Evolutionary conservation across 768 basidiomycete genomes (phyloP).

Genomic region (Kwoniella sp.): DNA sequence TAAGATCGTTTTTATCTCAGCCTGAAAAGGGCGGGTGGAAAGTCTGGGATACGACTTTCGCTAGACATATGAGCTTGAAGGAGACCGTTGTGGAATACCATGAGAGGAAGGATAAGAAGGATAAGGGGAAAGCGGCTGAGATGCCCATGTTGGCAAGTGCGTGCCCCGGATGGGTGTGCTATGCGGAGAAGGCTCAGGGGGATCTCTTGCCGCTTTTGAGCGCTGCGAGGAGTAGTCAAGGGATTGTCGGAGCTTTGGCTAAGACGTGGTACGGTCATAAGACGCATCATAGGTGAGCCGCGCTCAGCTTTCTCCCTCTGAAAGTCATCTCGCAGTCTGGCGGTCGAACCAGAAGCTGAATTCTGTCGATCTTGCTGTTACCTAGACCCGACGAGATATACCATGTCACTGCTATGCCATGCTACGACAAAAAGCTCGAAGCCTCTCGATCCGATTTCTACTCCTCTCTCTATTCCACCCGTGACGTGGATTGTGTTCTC

Average conservation of each 20-base stretch:
- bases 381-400: constrained; percentile 89
- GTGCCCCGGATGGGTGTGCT: constrained; percentile 99
- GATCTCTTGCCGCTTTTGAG: constrained; percentile 92
- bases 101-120: constrained; percentile 63
- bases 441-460: constrained; percentile 94
- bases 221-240: constrained; percentile 86
- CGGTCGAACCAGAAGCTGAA: no score
- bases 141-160: constrained; percentile 93
- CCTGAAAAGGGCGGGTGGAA: constrained; percentile 44
- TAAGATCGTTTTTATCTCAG: constrained; percentile 53
- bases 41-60: constrained; percentile 93
- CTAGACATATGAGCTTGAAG: constrained; percentile 76
- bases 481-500: constrained; percentile 95
- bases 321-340: no score
- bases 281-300: constrained; percentile 70
- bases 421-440: constrained; percentile 99
- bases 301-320: no score
- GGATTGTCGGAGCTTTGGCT: constrained; percentile 88
- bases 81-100: constrained; percentile 81
- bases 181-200: constrained; percentile 94
- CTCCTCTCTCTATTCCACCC: constrained; percentile 67
- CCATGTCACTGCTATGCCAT: constrained; percentile 97
- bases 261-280: constrained; percentile 78
- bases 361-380: constrained; percentile 8
- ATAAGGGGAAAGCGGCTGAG: constrained; percentile 44